These are phyloP conservation scores for Elsinoe australis DNA, from an alignment of 2,329 filamentous ascomycete species.

Conservation along the genomic window DNA sequence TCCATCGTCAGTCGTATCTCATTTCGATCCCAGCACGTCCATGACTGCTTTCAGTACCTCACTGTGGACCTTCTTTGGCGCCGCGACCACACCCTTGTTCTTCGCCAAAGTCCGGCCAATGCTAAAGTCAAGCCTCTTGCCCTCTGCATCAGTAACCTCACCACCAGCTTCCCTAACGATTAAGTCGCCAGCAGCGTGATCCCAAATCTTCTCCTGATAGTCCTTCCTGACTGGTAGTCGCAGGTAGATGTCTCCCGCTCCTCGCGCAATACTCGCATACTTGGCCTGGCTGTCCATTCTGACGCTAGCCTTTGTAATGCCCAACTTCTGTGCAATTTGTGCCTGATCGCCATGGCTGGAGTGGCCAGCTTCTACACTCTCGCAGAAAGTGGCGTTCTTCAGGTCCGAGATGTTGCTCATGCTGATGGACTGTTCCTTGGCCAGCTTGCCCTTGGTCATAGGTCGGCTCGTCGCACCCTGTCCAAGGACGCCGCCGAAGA, in stretches of 20 bases:
- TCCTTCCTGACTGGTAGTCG: constrained; percentile 74
- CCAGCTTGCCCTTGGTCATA: constrained; percentile 51
- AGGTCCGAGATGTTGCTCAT: constrained; percentile 75
- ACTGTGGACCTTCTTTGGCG: constrained; percentile 65
- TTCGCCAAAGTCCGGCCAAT: constrained; percentile 74
- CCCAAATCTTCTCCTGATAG: constrained; percentile 99
- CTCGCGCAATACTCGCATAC: constrained; percentile 89
- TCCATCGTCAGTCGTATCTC: constrained; percentile 9
- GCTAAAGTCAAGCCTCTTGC: constrained; percentile 78
- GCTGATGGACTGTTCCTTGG: constrained; percentile 55
- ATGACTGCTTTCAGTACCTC: constrained; percentile 75
- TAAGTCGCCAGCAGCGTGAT: constrained; percentile 90
- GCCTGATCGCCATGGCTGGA: constrained; percentile 84
- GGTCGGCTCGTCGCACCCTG: constrained; percentile 74
- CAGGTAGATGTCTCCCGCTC: constrained; percentile 90
- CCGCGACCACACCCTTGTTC: constrained; percentile 92
- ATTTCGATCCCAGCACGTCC: constrained; percentile 56
- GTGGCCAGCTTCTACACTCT: constrained; percentile 90
- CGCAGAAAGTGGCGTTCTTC: constrained; percentile 81
- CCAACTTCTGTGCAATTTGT: constrained; percentile 71
- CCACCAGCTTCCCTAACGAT: constrained; percentile 93
- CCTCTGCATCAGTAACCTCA: constrained; percentile 79
- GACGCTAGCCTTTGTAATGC: constrained; percentile 82
- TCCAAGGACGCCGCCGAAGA: constrained; percentile 77
- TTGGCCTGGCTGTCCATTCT: constrained; percentile 98